These are phyloP conservation scores for Crithidia expoeki DNA, from an alignment of 208 protist species.

Conservation along the genomic window DNA sequence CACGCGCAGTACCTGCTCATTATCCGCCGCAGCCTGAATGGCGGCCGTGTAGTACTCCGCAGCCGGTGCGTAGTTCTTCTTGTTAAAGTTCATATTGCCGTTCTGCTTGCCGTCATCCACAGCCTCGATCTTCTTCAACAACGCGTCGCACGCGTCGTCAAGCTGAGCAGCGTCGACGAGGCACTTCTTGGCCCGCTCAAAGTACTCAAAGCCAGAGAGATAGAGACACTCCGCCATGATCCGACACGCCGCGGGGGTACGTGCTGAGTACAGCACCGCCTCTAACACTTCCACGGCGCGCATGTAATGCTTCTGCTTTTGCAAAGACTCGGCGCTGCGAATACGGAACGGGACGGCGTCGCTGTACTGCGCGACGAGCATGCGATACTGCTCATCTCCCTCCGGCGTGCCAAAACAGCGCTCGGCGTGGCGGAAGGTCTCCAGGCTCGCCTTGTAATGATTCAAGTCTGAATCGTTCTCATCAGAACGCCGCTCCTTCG, in stretches of 20 bases:
- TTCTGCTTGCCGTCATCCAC: constrained; percentile 90
- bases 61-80: constrained; percentile 75
- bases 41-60: constrained; percentile 81
- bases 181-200: constrained; percentile 67
- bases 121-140: constrained; percentile 69
- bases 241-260: constrained; percentile 56
- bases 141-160: constrained; percentile 71
- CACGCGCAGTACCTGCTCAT: constrained; percentile 86
- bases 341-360: constrained; percentile 75
- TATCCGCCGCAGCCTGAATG: constrained; percentile 66
- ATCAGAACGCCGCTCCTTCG: constrained; percentile 39
- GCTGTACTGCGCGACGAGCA: constrained; percentile 84
- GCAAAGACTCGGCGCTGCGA: constrained; percentile 79
- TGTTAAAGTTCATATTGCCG: constrained; percentile 82
- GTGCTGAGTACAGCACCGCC: constrained; percentile 48
- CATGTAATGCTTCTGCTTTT: constrained; percentile 62
- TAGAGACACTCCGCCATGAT: constrained; percentile 82
- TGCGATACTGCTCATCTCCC: constrained; percentile 80
- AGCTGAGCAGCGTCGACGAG: constrained; percentile 57
- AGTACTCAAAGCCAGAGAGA: constrained; percentile 84
- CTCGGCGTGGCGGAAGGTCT: constrained; percentile 69
- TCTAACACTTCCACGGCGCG: constrained; percentile 73
- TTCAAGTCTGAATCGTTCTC: constrained; percentile 48
- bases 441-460: constrained; percentile 63
- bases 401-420: constrained; percentile 69